Evolutionary conservation across 2,329 filamentous ascomycete species (phyloP).

Genomic region (Corniculantispora saksenae): DNA sequence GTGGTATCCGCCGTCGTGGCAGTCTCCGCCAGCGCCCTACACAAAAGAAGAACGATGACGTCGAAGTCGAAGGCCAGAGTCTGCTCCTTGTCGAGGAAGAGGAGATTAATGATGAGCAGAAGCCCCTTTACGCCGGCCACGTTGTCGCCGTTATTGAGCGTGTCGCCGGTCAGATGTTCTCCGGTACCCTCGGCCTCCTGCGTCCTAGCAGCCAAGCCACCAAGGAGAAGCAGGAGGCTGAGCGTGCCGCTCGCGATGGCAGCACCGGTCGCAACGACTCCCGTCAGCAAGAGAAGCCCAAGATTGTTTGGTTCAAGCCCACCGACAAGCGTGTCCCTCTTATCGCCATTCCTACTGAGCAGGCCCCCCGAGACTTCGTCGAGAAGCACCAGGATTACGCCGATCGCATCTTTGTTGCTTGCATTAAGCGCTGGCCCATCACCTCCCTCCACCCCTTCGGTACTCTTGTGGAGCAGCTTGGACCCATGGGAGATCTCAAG

Average conservation of each 20-base stretch:
- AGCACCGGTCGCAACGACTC: conserved; percentile 71
- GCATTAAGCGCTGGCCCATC: conserved; percentile 99
- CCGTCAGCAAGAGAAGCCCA: conserved; percentile 88
- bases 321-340: conserved; percentile 98
- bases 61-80: conserved; percentile 97
- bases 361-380: conserved; percentile 95
- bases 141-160: conserved; percentile 97
- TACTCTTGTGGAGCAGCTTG: conserved; percentile 94
- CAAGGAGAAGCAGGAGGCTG: conserved; percentile 98
- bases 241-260: conserved; percentile 88
- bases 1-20: conserved; percentile 86
- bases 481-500: conserved; percentile 94
- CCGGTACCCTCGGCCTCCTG: conserved; percentile 88
- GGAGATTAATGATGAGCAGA: conserved; percentile 97
- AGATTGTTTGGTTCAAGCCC: conserved; percentile 99
- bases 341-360: conserved; percentile 97
- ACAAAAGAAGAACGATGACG: conserved; percentile 99
- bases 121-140: conserved; percentile 94
- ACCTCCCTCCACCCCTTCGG: conserved; percentile 99
- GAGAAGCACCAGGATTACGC: conserved; percentile 98
- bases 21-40: conserved; percentile 95
- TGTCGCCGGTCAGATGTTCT: conserved; percentile 98
- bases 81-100: conserved; percentile 96
- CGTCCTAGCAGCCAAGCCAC: conserved; percentile 97
- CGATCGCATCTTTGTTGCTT: conserved; percentile 96